Conservation (phyloP, 805 yeast species). For the Starmera amethionina region DNA sequence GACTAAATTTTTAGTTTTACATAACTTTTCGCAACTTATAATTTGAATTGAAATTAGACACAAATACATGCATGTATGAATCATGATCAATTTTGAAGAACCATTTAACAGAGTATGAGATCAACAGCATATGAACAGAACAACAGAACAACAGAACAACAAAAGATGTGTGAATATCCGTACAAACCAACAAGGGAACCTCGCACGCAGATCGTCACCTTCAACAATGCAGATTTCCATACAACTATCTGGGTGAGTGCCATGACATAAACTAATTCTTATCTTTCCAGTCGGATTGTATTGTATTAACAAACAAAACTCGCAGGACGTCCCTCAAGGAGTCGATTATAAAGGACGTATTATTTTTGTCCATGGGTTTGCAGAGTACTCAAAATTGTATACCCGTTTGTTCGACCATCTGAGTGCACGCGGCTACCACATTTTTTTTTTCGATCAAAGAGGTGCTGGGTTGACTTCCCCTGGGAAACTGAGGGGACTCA, state of each 20-base stretch:
- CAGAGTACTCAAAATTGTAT: conserved; percentile 45
- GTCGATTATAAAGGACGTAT: conserved; percentile 39
- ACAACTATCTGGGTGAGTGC: conserved; percentile 21
- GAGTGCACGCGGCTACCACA: conserved; percentile 46
- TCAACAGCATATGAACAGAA: no score
- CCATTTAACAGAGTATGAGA: no score
- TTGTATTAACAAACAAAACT: not conserved
- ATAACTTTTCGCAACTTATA: no score
- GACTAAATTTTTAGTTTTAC: no score
- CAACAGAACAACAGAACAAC: no score
- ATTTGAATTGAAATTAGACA: no score
- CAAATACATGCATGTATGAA: no score
- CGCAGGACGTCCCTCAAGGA: conserved; percentile 24
- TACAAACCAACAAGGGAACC: conserved; percentile 27
- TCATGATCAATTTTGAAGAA: no score
- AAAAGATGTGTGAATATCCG: conserved; percentile 14
- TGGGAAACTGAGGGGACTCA: conserved; percentile 41
- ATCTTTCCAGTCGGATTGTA: not conserved
- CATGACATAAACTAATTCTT: not conserved
- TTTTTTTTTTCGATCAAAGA: conserved; percentile 63
- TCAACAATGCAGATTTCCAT: conserved; percentile 29
- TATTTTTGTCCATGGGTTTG: conserved; percentile 62
- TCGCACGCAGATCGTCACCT: conserved; percentile 19
- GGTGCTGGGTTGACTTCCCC: conserved; percentile 64
- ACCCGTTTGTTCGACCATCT: conserved; percentile 44